Base-by-base conservation (phyloP, 192 early-diverging fungal species). In the Coemansia sp. region DNA sequence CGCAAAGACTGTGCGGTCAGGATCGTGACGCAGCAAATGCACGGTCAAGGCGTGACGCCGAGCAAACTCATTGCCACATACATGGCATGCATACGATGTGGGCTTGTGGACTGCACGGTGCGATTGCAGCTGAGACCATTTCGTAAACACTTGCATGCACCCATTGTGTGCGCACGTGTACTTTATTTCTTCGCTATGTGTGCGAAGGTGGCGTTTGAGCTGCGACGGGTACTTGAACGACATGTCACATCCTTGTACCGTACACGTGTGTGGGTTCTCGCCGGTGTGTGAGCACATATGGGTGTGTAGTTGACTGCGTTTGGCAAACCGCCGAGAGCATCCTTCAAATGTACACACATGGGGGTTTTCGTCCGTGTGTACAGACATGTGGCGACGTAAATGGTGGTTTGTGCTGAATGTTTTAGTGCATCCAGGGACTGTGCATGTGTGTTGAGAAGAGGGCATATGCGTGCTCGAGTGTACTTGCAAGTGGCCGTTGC, bases 351-450 rank as follows among this genome's bases (percentile, higher is more conserved):
- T 40, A 59, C 84, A 85, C 12, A 26, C 51, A 60, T 70, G 68
- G 1, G 84, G 82, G 46, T 62, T 65, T 4, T 44, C 53, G 2
- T 47, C 36, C 0, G 57, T 37, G 50, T 87, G 86, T 15, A 70
- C 74, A 5, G 44, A 49, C 21, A 54, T 28, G 60, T 87, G 86
- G 1, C 85, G 76, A 22, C 76, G 75, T 5, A 86, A 72, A 49
- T 82, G 79, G 47, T 82, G 81, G 60, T 72, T 75, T 57, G 72
- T 73, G 48, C 54, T 59, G 57, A 86, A 86, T n/a, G 68, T 61
- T 12, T 49, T 57, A 5, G 17, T 23, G 59, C 81, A 83, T 1
- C 60, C 64, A 0, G 65, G 56, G 6, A 0, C 57, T 54, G 40
- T 83, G 75, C 38, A 40, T 6, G 8, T 34, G 31, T 34, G 31